phyloP scores from a whole-genome alignment of 2,329 filamentous ascomycete species.

The Xylogone sp. region DNA sequence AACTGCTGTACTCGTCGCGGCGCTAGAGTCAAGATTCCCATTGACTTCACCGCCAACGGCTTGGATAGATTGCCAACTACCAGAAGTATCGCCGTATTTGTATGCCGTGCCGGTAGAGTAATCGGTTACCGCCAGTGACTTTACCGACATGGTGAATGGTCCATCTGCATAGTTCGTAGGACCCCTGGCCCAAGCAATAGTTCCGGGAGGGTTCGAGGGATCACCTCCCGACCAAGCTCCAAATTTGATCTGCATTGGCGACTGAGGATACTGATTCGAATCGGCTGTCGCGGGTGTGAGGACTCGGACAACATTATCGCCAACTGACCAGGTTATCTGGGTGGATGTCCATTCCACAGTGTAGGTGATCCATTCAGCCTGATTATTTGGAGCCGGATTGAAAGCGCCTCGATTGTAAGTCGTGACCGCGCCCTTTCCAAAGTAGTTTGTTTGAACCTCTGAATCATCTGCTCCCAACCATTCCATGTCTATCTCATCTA shows the following conservation, averaged over 20 bases:
- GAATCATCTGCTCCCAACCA: constrained; percentile 77
- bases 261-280: constrained; percentile 80
- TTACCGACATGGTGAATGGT: constrained; percentile 83
- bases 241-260: constrained; percentile 91
- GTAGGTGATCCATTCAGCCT: constrained; percentile 78
- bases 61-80: constrained; percentile 77
- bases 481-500: constrained; percentile 97
- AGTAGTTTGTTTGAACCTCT: constrained; percentile 95
- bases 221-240: constrained; percentile 93
- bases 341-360: constrained; percentile 85
- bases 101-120: constrained; percentile 91
- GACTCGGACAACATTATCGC: constrained; percentile 71
- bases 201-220: constrained; percentile 68
- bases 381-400: constrained; percentile 65
- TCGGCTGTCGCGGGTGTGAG: constrained; percentile 67
- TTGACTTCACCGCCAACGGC: constrained; percentile 77
- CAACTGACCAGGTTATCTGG: constrained; percentile 84
- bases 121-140: constrained; percentile 73
- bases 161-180: constrained; percentile 78
- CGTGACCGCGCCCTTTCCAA: constrained; percentile 83
- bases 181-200: constrained; percentile 85
- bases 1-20: constrained; percentile 49
- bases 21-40: constrained; percentile 57
- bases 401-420: constrained; percentile 86
- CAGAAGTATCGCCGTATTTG: constrained; percentile 72